Percentiles rank a stretch among this genome's conserved stretches.
Evolutionary conservation across 192 early-diverging fungal genomes (phyloP).

Genomic region (Podila minutissima): DNA sequence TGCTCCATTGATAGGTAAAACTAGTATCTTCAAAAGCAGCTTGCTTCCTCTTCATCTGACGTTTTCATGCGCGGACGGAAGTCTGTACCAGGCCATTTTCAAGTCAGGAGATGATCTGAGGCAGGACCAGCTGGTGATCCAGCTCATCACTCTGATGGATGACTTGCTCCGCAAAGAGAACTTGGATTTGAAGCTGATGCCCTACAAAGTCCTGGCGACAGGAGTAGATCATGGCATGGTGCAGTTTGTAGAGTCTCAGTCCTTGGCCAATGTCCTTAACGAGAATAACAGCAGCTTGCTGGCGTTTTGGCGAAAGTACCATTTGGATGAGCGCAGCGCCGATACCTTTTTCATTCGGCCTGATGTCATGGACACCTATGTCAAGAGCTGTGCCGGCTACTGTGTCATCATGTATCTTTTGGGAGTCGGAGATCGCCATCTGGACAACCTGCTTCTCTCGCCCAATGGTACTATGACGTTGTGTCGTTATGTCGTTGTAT

Average conservation of each 20-base stretch:
- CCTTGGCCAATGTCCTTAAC: constrained; percentile 88
- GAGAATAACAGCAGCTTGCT: constrained; percentile 88
- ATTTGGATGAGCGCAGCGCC: constrained; percentile 67
- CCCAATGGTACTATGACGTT: constrained; percentile 69
- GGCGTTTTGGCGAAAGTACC: constrained; percentile 80
- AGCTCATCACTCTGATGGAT: constrained; percentile 98
- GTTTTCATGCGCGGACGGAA: constrained; percentile 86
- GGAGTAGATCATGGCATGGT: constrained; percentile 95
- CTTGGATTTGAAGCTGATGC: constrained; percentile 91
- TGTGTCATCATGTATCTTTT: constrained; percentile 98
- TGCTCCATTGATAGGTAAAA: constrained; percentile 66
- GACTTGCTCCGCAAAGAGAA: constrained; percentile 94
- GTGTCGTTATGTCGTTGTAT: no score
- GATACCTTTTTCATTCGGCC: constrained; percentile 74
- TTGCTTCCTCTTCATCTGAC: constrained; percentile 88
- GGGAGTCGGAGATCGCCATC: constrained; percentile 97
- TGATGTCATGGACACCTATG: constrained; percentile 93
- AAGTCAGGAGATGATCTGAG: constrained; percentile 98
- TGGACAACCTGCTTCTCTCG: constrained; percentile 96
- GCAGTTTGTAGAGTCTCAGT: constrained; percentile 92
- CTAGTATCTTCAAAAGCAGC: constrained; percentile 91
- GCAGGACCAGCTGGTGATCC: constrained; percentile 98
- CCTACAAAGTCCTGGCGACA: constrained; percentile 96
- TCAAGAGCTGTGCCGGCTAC: constrained; percentile 97
- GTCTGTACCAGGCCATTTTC: constrained; percentile 95